Evolutionary conservation across 2,329 filamentous ascomycete species (phyloP), one percentile per base, ranked within the genome.

Genomic region (Alternaria atra): DNA sequence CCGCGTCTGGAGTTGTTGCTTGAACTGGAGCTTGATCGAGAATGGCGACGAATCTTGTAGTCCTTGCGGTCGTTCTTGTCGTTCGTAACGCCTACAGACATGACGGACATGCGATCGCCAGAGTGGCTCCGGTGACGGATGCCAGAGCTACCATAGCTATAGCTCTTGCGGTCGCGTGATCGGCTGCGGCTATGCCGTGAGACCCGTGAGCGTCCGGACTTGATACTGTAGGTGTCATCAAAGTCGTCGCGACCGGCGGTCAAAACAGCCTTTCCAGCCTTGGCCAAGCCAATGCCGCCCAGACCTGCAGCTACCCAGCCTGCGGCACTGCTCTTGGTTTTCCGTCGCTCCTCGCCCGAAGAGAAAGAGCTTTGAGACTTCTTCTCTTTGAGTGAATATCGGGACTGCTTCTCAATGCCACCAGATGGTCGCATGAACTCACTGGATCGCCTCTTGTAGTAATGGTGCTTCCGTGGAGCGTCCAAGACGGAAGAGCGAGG

Each of bases 401-500:
- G 84, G 56, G 80, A 85, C n/a, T 84, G 78, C 71, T 90, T 90
- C 68, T 74, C 85, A 7, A 90, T 81, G 20, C 87, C 82, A n/a
- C 87, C 82, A 23, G 77, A 72, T 4, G 76, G 74, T 13, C 76
- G 75, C 66, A 75, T 68, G 39, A 67, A 66, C 62, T 86, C 84
- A 56, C 78, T 77, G 3, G 83, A 85, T 46, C 80, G 75, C 32
- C 77, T 77, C 30, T 68, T 66, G 59, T 82, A 77, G 70, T 87
- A 87, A 67, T 88, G 79, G 69, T 90, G 88, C 65, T 85, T 86
- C 53, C 88, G 82, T 6, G 88, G 88, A 0, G 87, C 88, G 71
- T 89, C 83, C 60, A 78, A 73, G 3, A 85, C 82, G 4, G 81
- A 84, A 15, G 84, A 85, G 8, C 84, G 81, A 6, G 87, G 87